Base-by-base conservation (phyloP, 441 rosid genomes). In the Kokia cookei region DNA sequence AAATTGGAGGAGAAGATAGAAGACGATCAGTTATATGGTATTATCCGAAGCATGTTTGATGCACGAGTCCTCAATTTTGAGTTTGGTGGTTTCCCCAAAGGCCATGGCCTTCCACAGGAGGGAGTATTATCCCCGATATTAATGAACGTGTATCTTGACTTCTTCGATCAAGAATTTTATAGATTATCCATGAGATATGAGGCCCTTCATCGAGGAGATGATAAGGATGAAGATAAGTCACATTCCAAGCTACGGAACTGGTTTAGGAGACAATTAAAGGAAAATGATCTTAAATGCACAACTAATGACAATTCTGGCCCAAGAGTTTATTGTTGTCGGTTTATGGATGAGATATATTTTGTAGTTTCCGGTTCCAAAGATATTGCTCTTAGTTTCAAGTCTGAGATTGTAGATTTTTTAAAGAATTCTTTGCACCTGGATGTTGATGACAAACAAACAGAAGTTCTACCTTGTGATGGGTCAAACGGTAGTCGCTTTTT, bases 81-180 rank as follows among this genome's bases (percentile, higher is more conserved):
- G 82, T 93, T 95, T 83, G 99, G 98, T 48, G 93, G 95, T 64
- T 95, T 90, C 76, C 90, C 95, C 27, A 95, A 95, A 85, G 95
- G 98, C 42, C 97, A 95, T 75, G 96, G 99, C 77, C 98, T 95
- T 78, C 98, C 99, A 40, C 98, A 95, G 74, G 97, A 95, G 86
- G 99, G 99, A 71, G 80, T 87, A 67, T 68, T 95, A 81, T 90
- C 91, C 57, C 91, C 96, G 62, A 82, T 95, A 65, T 81, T 95
- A 75, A 86, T 91, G 82, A 95, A 93, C 82, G 86, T 95, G 76
- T 91, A 91, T 83, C 96, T 95, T 59, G 92, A 86, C 79, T 76
- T 53, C n/a, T 79, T 91, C 65, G 99, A 95, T 82, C 82, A 62
- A 27, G 98, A 95, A 77, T 81, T 85, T 79, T 86, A 82, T 71